phyloP scores from a whole-genome alignment of 2,329 filamentous ascomycete species.

The Microsporum ferrugineum region DNA sequence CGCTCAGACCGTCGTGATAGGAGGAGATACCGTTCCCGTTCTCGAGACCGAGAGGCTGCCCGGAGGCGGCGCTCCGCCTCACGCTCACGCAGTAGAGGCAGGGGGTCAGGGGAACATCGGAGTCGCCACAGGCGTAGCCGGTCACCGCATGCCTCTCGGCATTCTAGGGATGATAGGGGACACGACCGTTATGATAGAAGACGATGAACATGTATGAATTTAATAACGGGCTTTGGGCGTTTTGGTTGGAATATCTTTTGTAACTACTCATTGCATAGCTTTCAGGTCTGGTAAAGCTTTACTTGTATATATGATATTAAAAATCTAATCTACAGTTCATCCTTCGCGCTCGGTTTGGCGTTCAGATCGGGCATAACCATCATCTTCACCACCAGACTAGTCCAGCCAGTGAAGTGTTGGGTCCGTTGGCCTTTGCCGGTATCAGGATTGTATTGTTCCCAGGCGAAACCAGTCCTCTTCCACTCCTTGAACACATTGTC shows the following conservation, averaged over 20 bases:
- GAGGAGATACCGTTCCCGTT: constrained; percentile 11
- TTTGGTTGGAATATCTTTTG: neutral
- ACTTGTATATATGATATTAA: constrained; percentile 11
- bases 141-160: constrained; percentile 17
- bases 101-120: constrained; percentile 18
- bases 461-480: constrained; percentile 87
- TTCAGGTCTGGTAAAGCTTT: constrained; percentile 5
- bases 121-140: constrained; percentile 15
- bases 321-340: constrained; percentile 36
- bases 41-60: constrained; percentile 18
- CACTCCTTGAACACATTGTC: constrained; percentile 80
- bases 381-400: constrained; percentile 93
- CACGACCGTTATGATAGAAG: neutral
- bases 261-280: neutral
- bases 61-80: constrained; percentile 20
- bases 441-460: constrained; percentile 96
- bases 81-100: constrained; percentile 23
- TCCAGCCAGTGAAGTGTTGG: constrained; percentile 98
- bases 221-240: neutral
- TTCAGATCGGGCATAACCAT: constrained; percentile 78
- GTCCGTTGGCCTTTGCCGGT: constrained; percentile 88
- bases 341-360: constrained; percentile 26
- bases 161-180: neutral
- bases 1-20: constrained; percentile 9
- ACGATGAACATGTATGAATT: neutral